phyloP scores from a whole-genome alignment of 2,329 filamentous ascomycete genomes.

The Aspergillus terreus region DNA sequence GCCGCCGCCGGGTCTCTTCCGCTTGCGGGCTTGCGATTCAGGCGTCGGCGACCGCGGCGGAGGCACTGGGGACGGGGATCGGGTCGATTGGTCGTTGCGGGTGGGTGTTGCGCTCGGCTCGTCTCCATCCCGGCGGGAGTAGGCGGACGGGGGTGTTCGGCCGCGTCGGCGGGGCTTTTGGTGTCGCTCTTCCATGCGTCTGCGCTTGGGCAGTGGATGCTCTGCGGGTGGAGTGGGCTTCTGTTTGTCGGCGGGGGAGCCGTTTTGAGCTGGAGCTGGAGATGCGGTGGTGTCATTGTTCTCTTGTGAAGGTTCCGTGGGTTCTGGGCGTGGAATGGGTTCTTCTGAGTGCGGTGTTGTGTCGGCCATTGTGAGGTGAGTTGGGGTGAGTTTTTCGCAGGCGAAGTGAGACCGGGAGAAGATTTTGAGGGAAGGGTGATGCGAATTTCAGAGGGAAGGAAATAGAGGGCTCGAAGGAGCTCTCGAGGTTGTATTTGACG shows the following conservation, averaged over 20 bases:
- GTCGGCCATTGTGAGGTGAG: not conserved
- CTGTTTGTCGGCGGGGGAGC: slow-evolving; percentile 15
- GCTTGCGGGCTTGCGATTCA: slow-evolving; percentile 36
- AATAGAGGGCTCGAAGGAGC: too few relatives aligned
- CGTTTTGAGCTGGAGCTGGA: slow-evolving; percentile 6
- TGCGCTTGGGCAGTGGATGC: slow-evolving; percentile 29
- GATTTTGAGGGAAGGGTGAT: too few relatives aligned
- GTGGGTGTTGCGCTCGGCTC: slow-evolving; percentile 9
- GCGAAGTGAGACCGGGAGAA: too few relatives aligned
- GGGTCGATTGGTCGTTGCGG: slow-evolving; percentile 26
- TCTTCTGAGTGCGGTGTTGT: not conserved
- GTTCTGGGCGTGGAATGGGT: not conserved
- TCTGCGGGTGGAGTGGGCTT: not conserved
- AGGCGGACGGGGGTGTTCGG: slow-evolving; percentile 36
- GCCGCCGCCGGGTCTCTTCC: slow-evolving; percentile 46
- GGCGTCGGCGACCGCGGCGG: slow-evolving; percentile 41
- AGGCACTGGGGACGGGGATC: slow-evolving; percentile 40
- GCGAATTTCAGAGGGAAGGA: too few relatives aligned
- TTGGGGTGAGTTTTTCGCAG: not conserved
- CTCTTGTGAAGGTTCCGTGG: not conserved
- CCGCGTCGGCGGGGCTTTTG: slow-evolving; percentile 35
- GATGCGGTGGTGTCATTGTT: not conserved
- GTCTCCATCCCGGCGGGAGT: slow-evolving; percentile 37
- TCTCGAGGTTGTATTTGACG: too few relatives aligned
- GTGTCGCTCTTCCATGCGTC: slow-evolving; percentile 37